A percentile compares a stretch with the other conserved stretches of the same genome.
phyloP scores from a whole-genome alignment of 495 filamentous ascomycete genomes.

The Pyrenopolyporus hunteri region DNA sequence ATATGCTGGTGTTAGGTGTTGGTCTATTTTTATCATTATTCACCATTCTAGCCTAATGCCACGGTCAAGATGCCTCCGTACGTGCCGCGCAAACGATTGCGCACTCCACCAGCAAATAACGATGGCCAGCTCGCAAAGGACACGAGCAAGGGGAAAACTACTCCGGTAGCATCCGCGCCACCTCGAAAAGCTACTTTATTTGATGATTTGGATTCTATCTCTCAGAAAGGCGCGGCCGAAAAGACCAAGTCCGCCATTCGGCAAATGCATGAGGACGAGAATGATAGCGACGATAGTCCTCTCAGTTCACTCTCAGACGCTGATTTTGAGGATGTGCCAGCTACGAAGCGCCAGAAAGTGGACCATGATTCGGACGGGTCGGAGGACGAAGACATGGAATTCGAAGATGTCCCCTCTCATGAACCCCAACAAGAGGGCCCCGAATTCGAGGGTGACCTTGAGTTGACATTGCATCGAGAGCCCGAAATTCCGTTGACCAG shows the following conservation, averaged over 20 bases:
- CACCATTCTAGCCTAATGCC: neutral
- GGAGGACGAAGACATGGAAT: slow-evolving; percentile 76
- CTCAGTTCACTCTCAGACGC: slow-evolving; percentile 69
- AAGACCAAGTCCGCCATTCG: slow-evolving; percentile 56
- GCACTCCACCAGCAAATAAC: slow-evolving; percentile 39
- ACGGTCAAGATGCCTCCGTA: slow-evolving; percentile 50
- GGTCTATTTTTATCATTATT: neutral
- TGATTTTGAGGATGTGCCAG: slow-evolving; percentile 69
- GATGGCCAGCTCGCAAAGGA: slow-evolving; percentile 13
- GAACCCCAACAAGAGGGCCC: slow-evolving; percentile 40
- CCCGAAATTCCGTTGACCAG: slow-evolving; percentile 60
- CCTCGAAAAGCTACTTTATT: slow-evolving; percentile 65
- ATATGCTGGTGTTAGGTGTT: neutral
- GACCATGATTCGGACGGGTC: slow-evolving; percentile 30
- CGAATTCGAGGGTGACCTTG: slow-evolving; percentile 64
- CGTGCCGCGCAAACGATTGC: slow-evolving; percentile 55
- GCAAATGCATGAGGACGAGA: slow-evolving; percentile 59
- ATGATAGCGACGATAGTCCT: slow-evolving; percentile 53
- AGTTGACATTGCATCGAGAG: slow-evolving; percentile 73
- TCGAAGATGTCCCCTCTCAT: slow-evolving; percentile 77
- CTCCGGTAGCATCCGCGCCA: slow-evolving; percentile 30
- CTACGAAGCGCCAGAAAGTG: slow-evolving; percentile 40
- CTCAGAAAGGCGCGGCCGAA: slow-evolving; percentile 54
- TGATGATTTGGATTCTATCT: slow-evolving; percentile 68
- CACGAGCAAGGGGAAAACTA: slow-evolving; percentile 25